Percentiles rank a stretch among this genome's conserved stretches.
phyloP scores from a whole-genome alignment of 441 rosid species.

The Melastoma candidum region DNA sequence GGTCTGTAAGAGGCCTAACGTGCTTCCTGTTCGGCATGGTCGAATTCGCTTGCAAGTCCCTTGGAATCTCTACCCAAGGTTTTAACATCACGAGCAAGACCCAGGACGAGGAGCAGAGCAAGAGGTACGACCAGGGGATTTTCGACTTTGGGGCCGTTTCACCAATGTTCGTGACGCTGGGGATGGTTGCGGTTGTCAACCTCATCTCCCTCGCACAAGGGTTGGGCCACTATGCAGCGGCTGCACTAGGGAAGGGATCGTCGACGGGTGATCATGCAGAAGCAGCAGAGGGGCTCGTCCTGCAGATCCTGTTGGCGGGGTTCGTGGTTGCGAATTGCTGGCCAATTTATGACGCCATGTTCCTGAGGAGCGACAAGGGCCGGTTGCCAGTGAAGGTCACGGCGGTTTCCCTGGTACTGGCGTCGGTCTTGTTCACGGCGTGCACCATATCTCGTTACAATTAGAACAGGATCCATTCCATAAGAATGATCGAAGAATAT shows the following conservation, averaged over 20 bases:
- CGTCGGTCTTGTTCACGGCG: slow-evolving; percentile 19
- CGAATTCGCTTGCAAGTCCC: slow-evolving; percentile 34
- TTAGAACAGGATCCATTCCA: too few species aligned
- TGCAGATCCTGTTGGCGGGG: slow-evolving; percentile 34
- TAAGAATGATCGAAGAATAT: too few species aligned
- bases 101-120: slow-evolving; percentile 35
- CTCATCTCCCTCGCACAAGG: slow-evolving; percentile 31
- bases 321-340: slow-evolving; percentile 37
- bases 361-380: slow-evolving; percentile 48
- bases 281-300: slow-evolving; percentile 12
- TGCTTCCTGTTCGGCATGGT: slow-evolving; percentile 26
- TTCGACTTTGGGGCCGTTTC: slow-evolving; percentile 51
- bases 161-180: slow-evolving; percentile 35
- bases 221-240: background rate
- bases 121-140: slow-evolving; percentile 39
- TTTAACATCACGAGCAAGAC: slow-evolving; percentile 49
- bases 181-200: slow-evolving; percentile 41
- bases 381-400: slow-evolving; percentile 27
- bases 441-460: too few species aligned
- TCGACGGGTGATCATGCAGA: background rate
- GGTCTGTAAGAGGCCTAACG: slow-evolving; percentile 41
- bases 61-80: slow-evolving; percentile 30
- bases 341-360: slow-evolving; percentile 58
- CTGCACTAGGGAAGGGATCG: too few species aligned
- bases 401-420: slow-evolving; percentile 20